phyloP scores from a whole-genome alignment of 163 green algal species.

The Chloroidium sp. region DNA sequence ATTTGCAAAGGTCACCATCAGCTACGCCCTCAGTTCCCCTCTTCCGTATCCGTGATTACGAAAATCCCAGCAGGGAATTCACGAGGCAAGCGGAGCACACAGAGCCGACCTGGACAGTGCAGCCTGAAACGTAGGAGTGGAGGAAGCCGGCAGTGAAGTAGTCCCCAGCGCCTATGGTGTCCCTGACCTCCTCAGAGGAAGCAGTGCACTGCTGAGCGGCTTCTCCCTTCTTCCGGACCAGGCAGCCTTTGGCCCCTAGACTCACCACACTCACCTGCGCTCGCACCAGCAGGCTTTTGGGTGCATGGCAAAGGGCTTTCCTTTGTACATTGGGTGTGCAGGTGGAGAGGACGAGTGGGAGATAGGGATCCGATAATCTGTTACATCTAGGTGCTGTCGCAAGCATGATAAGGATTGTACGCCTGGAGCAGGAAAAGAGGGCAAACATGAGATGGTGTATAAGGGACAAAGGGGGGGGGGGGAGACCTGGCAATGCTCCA shows the following conservation, averaged over 20 bases:
- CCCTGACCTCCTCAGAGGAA: conserved; percentile 42
- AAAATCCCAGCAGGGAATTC: too few relatives aligned
- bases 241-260: conserved; percentile 50
- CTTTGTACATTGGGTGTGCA: not conserved
- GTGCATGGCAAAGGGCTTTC: too few relatives aligned
- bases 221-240: conserved; percentile 2
- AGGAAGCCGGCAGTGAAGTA: conserved; percentile 74
- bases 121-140: conserved; percentile 22
- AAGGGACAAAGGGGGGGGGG: not conserved
- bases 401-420: not conserved
- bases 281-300: not conserved
- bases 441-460: not conserved
- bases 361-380: not conserved
- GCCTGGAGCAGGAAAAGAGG: not conserved
- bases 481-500: conserved; percentile 18
- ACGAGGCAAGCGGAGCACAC: too few relatives aligned
- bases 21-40: too few relatives aligned
- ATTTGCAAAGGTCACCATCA: too few relatives aligned
- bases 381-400: not conserved
- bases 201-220: conserved; percentile 10
- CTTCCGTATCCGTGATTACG: too few relatives aligned
- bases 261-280: conserved; percentile 48
- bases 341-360: not conserved
- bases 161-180: conserved; percentile 83
- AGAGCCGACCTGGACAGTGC: too few relatives aligned